phyloP scores from a whole-genome alignment of 805 yeast genomes.

The Candida bentonensis region DNA sequence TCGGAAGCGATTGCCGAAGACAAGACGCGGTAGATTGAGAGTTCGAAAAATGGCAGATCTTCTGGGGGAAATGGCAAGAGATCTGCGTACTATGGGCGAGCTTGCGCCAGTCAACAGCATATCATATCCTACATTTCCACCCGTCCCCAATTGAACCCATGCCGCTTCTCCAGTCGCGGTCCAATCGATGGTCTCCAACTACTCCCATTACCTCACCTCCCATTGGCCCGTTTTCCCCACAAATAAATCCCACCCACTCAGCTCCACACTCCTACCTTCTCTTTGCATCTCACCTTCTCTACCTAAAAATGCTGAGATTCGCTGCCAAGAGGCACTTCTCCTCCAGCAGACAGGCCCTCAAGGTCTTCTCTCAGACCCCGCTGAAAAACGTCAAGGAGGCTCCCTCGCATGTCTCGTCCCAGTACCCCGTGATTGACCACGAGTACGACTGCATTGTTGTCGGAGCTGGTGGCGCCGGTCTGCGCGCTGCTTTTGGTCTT shows the following conservation, averaged over 20 bases:
- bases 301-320: constrained; percentile 17
- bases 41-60: too few relatives aligned
- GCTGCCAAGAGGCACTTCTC: constrained; percentile 19
- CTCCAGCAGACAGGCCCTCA: constrained; percentile 15
- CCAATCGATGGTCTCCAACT: too few relatives aligned
- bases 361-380: constrained; percentile 23
- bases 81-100: too few relatives aligned
- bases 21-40: too few relatives aligned
- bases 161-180: too few relatives aligned
- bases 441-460: constrained; percentile 96
- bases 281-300: constrained; percentile 16
- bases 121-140: too few relatives aligned
- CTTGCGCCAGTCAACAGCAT: too few relatives aligned
- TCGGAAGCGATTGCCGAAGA: too few relatives aligned
- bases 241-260: background rate
- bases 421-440: constrained; percentile 89
- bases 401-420: constrained; percentile 40
- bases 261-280: background rate
- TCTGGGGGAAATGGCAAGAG: too few relatives aligned
- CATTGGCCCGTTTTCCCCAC: constrained; percentile 1
- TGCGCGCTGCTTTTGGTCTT: constrained; percentile 95
- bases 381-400: constrained; percentile 30
- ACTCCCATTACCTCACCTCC: background rate
- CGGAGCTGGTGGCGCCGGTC: constrained; percentile 99
- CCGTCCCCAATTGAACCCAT: too few relatives aligned